phyloP scores from a whole-genome alignment of 2,329 filamentous ascomycete genomes.

The Apiospora pterosperma region DNA sequence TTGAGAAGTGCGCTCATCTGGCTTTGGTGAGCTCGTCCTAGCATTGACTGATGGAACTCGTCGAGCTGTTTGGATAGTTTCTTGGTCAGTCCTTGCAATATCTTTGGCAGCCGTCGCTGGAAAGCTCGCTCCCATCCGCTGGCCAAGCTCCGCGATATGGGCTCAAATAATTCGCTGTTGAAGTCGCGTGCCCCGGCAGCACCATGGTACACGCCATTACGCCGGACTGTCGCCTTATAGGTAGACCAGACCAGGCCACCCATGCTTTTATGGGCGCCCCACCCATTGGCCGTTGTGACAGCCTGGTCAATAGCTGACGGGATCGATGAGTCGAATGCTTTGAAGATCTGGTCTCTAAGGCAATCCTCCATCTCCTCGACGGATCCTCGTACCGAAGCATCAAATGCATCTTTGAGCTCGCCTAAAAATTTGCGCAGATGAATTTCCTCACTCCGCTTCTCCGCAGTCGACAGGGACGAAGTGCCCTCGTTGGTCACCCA shows the following conservation, averaged over 20 bases:
- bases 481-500: not conserved
- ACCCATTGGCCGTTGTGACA: slow-evolving; percentile 30
- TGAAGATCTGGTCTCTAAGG: slow-evolving; percentile 42
- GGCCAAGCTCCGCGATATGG: not conserved
- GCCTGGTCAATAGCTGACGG: slow-evolving; percentile 34
- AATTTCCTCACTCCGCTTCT: slow-evolving; percentile 7
- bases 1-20: not conserved
- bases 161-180: slow-evolving; percentile 27
- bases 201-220: slow-evolving; percentile 23
- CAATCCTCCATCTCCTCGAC: slow-evolving; percentile 35
- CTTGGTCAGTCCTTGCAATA: not conserved
- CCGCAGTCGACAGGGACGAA: not conserved
- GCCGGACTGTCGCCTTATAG: slow-evolving; percentile 45
- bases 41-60: not conserved
- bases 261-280: slow-evolving; percentile 32
- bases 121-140: not conserved
- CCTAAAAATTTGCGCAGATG: slow-evolving; percentile 2
- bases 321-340: slow-evolving; percentile 36
- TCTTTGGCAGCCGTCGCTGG: not conserved
- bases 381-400: slow-evolving; percentile 34
- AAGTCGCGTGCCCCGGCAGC: slow-evolving; percentile 24
- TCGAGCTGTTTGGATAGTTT: slow-evolving; percentile 1
- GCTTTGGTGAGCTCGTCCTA: not conserved
- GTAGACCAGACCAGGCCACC: slow-evolving; percentile 50
- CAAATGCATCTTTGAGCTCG: slow-evolving; percentile 24